A percentile compares a stretch with the other conserved stretches of the same genome.
phyloP scores from a whole-genome alignment of 2,329 filamentous ascomycete species.

The Fusarium sp. region DNA sequence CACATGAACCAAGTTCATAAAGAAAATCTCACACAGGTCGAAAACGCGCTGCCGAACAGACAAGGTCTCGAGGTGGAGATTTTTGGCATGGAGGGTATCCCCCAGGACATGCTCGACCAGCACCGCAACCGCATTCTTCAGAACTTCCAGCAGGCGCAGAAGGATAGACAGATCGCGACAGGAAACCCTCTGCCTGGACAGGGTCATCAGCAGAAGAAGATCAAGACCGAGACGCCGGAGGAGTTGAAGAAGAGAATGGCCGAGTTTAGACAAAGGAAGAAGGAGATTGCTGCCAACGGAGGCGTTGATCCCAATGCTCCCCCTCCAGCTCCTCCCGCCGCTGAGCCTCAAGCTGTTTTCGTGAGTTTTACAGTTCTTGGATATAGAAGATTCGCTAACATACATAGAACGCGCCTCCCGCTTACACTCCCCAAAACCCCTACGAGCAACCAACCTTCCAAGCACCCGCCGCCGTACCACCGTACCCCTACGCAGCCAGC shows the following conservation, averaged over 20 bases:
- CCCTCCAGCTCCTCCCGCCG: slow-evolving; percentile 39
- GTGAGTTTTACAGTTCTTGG: slow-evolving; percentile 57
- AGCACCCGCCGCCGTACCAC: slow-evolving; percentile 34
- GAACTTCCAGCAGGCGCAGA: slow-evolving; percentile 86
- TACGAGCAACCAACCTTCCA: slow-evolving; percentile 36
- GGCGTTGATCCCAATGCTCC: slow-evolving; percentile 50
- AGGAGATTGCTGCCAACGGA: slow-evolving; percentile 65
- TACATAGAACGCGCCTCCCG: slow-evolving; percentile 55
- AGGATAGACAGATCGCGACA: slow-evolving; percentile 81
- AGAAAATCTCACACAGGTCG: slow-evolving; percentile 85
- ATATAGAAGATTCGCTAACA: slow-evolving; percentile 30
- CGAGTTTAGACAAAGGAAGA: slow-evolving; percentile 77
- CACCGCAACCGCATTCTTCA: slow-evolving; percentile 89
- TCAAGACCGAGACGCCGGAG: slow-evolving; percentile 78
- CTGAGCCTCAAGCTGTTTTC: slow-evolving; percentile 64
- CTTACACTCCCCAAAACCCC: slow-evolving; percentile 37
- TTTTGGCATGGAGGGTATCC: slow-evolving; percentile 98
- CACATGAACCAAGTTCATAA: slow-evolving; percentile 99
- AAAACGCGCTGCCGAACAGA: slow-evolving; percentile 90
- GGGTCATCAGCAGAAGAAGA: slow-evolving; percentile 67
- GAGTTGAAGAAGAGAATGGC: slow-evolving; percentile 85
- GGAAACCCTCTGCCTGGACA: slow-evolving; percentile 83
- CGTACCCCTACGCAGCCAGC: slow-evolving; percentile 53
- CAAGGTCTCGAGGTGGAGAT: slow-evolving; percentile 92
- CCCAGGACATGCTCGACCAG: slow-evolving; percentile 82